These are phyloP conservation scores for Lomentospora prolificans DNA, from an alignment of 2,329 filamentous ascomycete genomes.

Conservation along the genomic window DNA sequence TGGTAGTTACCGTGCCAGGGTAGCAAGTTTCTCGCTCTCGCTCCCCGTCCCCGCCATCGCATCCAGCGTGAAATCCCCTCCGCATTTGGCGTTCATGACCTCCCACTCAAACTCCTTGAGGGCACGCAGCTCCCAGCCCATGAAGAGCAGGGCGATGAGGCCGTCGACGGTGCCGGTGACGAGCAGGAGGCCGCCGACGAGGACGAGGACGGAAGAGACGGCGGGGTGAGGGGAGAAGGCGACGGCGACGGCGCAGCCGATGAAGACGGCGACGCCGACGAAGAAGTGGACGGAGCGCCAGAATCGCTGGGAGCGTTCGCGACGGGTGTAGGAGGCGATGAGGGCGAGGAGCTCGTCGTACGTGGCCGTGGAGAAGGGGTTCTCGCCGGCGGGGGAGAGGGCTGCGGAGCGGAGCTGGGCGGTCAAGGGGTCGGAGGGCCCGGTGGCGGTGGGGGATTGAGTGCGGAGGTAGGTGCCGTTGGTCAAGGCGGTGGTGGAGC, in stretches of 20 bases:
- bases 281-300: constrained; percentile 69
- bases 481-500: constrained; percentile 15
- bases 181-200: constrained; percentile 70
- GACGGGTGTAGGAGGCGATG: constrained; percentile 55
- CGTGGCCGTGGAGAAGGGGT: constrained; percentile 15
- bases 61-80: constrained; percentile 9
- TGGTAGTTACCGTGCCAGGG: neutral
- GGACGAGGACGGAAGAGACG: constrained; percentile 68
- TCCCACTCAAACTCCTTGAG: constrained; percentile 94
- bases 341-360: constrained; percentile 63
- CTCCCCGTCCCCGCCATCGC: neutral
- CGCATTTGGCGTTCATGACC: constrained; percentile 56
- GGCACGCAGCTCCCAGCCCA: constrained; percentile 71
- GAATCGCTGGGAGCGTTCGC: constrained; percentile 63
- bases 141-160: constrained; percentile 77
- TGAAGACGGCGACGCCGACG: constrained; percentile 52
- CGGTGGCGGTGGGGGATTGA: constrained; percentile 16
- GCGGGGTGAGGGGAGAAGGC: constrained; percentile 78
- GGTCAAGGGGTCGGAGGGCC: constrained; percentile 18
- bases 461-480: constrained; percentile 30
- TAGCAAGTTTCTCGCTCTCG: neutral
- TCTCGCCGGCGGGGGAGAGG: constrained; percentile 12
- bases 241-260: constrained; percentile 68
- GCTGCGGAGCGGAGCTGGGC: constrained; percentile 21
- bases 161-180: constrained; percentile 72